Conservation (phyloP, 345 rosid genomes). For the Trapa incisa region DNA sequence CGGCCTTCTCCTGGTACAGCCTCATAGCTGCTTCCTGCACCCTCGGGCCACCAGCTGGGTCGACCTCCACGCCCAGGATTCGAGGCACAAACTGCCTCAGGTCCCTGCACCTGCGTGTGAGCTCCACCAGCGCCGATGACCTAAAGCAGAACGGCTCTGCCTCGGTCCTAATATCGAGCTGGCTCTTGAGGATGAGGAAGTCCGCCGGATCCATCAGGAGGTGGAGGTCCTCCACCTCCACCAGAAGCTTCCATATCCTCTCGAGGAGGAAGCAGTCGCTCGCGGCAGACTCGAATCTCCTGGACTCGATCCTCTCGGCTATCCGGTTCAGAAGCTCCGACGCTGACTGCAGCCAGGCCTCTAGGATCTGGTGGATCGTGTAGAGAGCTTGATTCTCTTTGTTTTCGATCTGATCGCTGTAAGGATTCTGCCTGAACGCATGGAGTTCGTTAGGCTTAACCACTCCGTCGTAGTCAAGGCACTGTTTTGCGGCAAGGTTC, state of each 20-base stretch:
- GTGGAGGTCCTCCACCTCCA: conserved; percentile 27
- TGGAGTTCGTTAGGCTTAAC: conserved; percentile 25
- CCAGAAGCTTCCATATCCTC: conserved; percentile 29
- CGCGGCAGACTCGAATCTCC: conserved; percentile 16
- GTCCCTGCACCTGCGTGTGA: conserved; percentile 46
- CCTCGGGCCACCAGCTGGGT: conserved; percentile 87
- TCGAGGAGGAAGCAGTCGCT: conserved; percentile 24
- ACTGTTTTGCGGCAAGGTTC: conserved; percentile 37
- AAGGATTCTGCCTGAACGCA: conserved; percentile 22
- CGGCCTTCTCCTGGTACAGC: conserved; percentile 44
- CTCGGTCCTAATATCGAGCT: conserved; percentile 17
- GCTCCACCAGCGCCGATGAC: conserved; percentile 53
- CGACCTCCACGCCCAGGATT: conserved; percentile 69
- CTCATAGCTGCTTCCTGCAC: conserved; percentile 89
- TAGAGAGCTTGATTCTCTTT: conserved; percentile 57
- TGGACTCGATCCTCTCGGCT: conserved; percentile 13
- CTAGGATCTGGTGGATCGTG: conserved; percentile 64
- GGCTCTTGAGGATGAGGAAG: conserved; percentile 27
- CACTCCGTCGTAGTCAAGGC: conserved; percentile 33
- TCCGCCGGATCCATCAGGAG: conserved; percentile 35
- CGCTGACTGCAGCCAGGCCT: conserved; percentile 61
- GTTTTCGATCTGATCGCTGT: conserved; percentile 19
- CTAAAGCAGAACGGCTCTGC: conserved; percentile 40
- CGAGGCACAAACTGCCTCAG: conserved; percentile 63
- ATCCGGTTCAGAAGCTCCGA: conserved; percentile 37